Base-by-base conservation (phyloP, 1,284 basidiomycete genomes). In the Blastosporella zonata region DNA sequence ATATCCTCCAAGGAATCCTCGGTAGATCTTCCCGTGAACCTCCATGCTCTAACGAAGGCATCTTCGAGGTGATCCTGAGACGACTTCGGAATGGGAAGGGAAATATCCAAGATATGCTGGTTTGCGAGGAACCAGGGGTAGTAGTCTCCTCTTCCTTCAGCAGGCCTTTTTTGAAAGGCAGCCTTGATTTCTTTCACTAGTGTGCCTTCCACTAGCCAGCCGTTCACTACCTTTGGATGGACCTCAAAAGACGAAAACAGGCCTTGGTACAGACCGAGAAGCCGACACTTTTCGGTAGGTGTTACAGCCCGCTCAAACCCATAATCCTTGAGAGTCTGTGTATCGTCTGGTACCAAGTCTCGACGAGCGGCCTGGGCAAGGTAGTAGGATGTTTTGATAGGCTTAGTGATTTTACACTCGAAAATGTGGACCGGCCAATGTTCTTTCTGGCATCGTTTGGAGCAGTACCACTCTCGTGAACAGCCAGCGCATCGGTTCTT, bases 71-170 rank as follows among this genome's bases (percentile, higher is more conserved):
- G 17, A 17, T 47, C 18, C 13, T 43, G n/a, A 2, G 1, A 1
- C 3, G 8, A 9, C 29, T 31, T 31, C 13, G 52, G 52, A 49
- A 38, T 27, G 31, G 55, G 41, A 15, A 48, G 25, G 20, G 45
- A 44, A 28, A 33, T 28, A 37, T 68, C 62, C 7, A 70, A 44
- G 2, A 70, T 39, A 31, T 61, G 58, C 47, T 65, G 60, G 49
- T 72, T 64, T 49, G 63, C 5, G 17, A 68, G 55, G 41, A 71
- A 67, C 68, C 69, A 71, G 0, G 59, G 53, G 46, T 64, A 70
- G 47, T 64, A 67, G 12, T 46, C 53, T 9, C 66, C 64, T 29
- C 62, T 52, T 7, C 21, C 21, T 2, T 22, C n/a, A 3, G 44
- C 45, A 1, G 66, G 63, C 1, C 63, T 17, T 3, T 40, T 29